Evolutionary conservation across 768 basidiomycete genomes (phyloP).

Genomic region (Floccularia luteovirens): DNA sequence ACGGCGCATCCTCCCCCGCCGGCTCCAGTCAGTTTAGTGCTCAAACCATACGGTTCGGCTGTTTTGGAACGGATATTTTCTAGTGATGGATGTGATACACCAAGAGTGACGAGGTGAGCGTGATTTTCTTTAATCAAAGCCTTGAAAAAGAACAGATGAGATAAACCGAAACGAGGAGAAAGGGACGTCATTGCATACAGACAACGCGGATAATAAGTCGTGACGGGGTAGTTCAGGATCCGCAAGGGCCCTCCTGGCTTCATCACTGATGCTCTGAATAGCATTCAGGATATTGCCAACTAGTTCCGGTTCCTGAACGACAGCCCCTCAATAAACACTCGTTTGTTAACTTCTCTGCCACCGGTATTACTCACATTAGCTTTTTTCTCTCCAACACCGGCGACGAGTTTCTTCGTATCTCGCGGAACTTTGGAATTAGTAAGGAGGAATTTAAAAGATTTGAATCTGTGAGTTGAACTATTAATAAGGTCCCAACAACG

Average conservation of each 20-base stretch:
- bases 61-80: constrained; percentile 79
- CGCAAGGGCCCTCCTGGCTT: constrained; percentile 67
- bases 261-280: constrained; percentile 82
- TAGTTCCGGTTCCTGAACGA: constrained; percentile 69
- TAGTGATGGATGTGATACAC: constrained; percentile 85
- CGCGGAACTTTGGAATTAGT: constrained; percentile 91
- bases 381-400: constrained; percentile 75
- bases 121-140: constrained; percentile 88
- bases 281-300: constrained; percentile 70
- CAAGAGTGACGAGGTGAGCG: constrained; percentile 70
- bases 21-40: constrained; percentile 95
- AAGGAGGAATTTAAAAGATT: constrained; percentile 81
- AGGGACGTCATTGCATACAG: constrained; percentile 40
- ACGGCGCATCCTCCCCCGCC: constrained; percentile 99
- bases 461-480: constrained; percentile 53
- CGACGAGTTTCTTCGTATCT: constrained; percentile 92
- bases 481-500: constrained; percentile 6
- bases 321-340: constrained; percentile 6
- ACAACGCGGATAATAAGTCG: constrained; percentile 55
- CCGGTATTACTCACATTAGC: constrained; percentile 33
- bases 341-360: background rate
- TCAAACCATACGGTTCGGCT: constrained; percentile 56
- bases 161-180: constrained; percentile 8
- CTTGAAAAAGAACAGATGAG: constrained; percentile 28
- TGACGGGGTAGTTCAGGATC: constrained; percentile 66